phyloP scores from a whole-genome alignment of 208 protist species.

The Porcisia deanei region DNA sequence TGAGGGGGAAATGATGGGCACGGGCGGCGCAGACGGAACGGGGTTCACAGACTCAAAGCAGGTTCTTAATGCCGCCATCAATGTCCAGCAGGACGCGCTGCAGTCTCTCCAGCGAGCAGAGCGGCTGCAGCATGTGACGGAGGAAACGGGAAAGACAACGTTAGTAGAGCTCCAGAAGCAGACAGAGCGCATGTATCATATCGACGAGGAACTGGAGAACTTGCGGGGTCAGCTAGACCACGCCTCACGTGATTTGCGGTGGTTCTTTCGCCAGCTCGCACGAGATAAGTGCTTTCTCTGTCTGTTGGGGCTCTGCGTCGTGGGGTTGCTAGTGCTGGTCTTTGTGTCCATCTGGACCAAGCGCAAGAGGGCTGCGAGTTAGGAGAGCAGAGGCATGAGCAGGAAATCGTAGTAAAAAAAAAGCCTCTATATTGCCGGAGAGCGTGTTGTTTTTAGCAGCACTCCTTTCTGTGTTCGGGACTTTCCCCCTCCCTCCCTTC shows the following conservation, averaged over 20 bases:
- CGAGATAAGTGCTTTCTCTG: conserved; percentile 81
- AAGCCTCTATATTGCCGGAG: not conserved
- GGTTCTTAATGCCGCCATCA: conserved; percentile 70
- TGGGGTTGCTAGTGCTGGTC: conserved; percentile 67
- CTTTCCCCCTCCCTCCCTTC: no score
- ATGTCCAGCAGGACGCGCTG: conserved; percentile 76
- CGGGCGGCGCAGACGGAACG: conserved; percentile 53
- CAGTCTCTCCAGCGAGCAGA: conserved; percentile 75
- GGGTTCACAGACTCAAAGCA: conserved; percentile 73
- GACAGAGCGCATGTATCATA: conserved; percentile 78
- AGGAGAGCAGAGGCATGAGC: not conserved
- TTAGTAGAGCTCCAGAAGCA: conserved; percentile 64
- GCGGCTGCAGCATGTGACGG: conserved; percentile 64
- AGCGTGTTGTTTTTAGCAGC: not conserved
- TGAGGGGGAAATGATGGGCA: conserved; percentile 73
- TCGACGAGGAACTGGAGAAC: conserved; percentile 81
- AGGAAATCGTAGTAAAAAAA: not conserved
- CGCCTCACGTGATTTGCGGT: conserved; percentile 65
- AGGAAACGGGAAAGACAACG: conserved; percentile 73
- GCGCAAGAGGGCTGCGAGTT: conserved; percentile 24
- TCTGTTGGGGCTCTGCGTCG: conserved; percentile 62
- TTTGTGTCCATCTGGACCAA: conserved; percentile 81
- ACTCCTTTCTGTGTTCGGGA: no score
- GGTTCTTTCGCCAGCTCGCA: conserved; percentile 79
- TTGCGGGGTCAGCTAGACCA: conserved; percentile 74